A percentile compares a stretch with the other conserved stretches of the same genome.
Evolutionary conservation across 106 monocot genomes (phyloP).

Genomic region (Hemerocallis citrina): DNA sequence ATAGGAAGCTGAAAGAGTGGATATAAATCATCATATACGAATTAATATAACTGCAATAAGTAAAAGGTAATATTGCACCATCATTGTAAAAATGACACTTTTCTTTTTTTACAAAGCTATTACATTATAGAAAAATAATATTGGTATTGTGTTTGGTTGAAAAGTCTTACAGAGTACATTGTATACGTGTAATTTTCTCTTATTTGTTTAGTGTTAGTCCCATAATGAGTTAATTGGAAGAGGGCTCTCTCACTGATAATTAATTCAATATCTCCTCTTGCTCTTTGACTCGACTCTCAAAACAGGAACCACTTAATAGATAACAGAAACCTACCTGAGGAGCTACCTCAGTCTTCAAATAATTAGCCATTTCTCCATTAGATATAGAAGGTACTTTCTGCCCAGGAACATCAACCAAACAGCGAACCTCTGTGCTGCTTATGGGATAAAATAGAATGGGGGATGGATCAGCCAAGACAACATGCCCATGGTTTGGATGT

Average conservation of each 20-base stretch:
- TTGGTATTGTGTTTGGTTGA: not conserved
- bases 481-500: constrained; percentile 80
- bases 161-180: not conserved
- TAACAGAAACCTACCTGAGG: constrained; percentile 59
- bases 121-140: not conserved
- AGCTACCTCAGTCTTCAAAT: constrained; percentile 76
- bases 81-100: not conserved
- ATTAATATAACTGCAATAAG: not conserved
- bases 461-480: constrained; percentile 85
- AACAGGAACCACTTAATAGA: not conserved
- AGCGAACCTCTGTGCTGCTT: constrained; percentile 85
- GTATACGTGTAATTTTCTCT: not conserved
- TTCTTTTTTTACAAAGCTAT: not conserved
- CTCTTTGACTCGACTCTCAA: not conserved
- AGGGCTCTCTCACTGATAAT: not conserved
- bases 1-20: constrained; percentile 43
- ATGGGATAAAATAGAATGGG: constrained; percentile 92
- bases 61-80: not conserved
- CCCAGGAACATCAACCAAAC: constrained; percentile 93
- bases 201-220: no score
- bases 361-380: constrained; percentile 80
- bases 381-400: constrained; percentile 85
- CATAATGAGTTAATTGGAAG: no score
- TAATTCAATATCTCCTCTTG: not conserved
- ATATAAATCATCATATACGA: not conserved